Conservation (phyloP, 2,329 filamentous ascomycete genomes). For the Rugonectria rugulosa region DNA sequence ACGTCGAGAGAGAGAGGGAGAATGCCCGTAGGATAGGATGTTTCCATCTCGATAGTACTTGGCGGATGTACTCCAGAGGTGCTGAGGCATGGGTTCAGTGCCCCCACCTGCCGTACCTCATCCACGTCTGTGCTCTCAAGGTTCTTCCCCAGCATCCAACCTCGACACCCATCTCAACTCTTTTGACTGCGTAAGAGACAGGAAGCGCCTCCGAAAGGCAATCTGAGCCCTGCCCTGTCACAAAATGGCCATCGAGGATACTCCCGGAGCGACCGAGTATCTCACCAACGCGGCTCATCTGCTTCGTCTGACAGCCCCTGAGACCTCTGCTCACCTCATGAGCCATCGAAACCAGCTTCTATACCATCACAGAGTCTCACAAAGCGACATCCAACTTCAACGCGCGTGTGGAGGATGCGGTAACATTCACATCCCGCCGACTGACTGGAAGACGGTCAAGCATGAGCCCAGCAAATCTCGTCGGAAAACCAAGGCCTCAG, state of each 20-base stretch:
- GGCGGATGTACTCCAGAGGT: too few relatives aligned
- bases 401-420: conserved; percentile 68
- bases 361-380: conserved; percentile 52
- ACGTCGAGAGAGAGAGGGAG: too few relatives aligned
- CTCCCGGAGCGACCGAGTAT: conserved; percentile 48
- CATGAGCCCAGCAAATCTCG: conserved; percentile 42
- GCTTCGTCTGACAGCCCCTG: conserved; percentile 59
- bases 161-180: conserved; percentile 1
- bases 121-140: conserved; percentile 22
- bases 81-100: too few relatives aligned
- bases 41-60: too few relatives aligned
- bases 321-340: conserved; percentile 68
- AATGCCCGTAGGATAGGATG: too few relatives aligned
- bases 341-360: conserved; percentile 58
- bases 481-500: conserved; percentile 12
- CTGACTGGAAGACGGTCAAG: conserved; percentile 54
- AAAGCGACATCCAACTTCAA: conserved; percentile 59
- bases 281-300: conserved; percentile 68
- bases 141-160: conserved; percentile 6
- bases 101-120: too few relatives aligned
- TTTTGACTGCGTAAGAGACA: background rate
- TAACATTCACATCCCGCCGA: conserved; percentile 58
- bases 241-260: conserved; percentile 32
- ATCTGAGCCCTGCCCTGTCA: background rate
- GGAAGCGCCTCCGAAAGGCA: background rate